Evolutionary conservation across 257 asterid genomes (phyloP).

Genomic region (Penstemon newberryi): DNA sequence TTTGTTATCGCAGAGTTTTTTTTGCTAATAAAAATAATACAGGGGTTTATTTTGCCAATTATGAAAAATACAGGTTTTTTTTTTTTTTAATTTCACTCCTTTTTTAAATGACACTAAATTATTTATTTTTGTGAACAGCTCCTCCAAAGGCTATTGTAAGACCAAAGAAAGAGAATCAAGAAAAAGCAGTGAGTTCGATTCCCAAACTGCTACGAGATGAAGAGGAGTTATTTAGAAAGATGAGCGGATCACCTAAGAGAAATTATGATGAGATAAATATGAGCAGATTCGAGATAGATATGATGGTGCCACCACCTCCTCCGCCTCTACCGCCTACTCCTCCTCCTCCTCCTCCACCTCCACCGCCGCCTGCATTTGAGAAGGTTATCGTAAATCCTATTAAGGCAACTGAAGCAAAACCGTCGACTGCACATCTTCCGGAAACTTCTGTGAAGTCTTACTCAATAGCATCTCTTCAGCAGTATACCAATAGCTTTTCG

Average conservation of each 20-base stretch:
- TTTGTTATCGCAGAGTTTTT: no score
- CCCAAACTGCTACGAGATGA: constrained; percentile 42
- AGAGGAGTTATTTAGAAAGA: constrained; percentile 46
- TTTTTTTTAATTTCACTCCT: no score
- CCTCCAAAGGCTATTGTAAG: constrained; percentile 45
- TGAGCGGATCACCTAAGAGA: constrained; percentile 54
- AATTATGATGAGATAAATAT: constrained; percentile 53
- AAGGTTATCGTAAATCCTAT: constrained; percentile 54
- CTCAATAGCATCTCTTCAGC: constrained; percentile 90
- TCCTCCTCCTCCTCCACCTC: constrained; percentile 34
- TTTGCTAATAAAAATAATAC: no score
- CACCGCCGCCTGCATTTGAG: neutral
- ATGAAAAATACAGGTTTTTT: no score
- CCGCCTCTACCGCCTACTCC: constrained; percentile 42
- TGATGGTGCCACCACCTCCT: constrained; percentile 42
- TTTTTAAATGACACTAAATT: neutral
- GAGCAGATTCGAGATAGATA: constrained; percentile 59
- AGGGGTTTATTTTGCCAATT: no score
- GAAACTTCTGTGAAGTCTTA: constrained; percentile 66
- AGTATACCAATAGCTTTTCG: constrained; percentile 88
- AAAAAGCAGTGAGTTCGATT: constrained; percentile 39
- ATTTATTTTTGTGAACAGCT: constrained; percentile 42
- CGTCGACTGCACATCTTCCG: constrained; percentile 30
- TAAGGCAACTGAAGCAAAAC: constrained; percentile 45
- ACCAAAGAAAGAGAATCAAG: constrained; percentile 58